phyloP scores from a whole-genome alignment of 345 rosid genomes.

The Brassica napus region DNA sequence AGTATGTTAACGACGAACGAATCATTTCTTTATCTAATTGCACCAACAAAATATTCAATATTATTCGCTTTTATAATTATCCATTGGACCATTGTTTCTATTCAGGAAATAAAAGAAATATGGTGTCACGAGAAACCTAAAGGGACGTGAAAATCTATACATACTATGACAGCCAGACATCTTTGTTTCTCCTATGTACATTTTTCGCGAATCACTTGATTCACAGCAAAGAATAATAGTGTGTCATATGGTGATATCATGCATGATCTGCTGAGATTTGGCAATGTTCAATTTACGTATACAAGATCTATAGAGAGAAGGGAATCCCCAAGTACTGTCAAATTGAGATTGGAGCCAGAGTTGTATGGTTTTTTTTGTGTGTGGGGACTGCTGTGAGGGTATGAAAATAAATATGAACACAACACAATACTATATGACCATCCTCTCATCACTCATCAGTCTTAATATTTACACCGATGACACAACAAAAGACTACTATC shows the following conservation, averaged over 20 bases:
- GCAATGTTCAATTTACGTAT: not conserved
- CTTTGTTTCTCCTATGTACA: constrained; percentile 6
- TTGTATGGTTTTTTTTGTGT: not conserved
- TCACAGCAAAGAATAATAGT: constrained; percentile 4
- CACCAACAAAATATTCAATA: not conserved
- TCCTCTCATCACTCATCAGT: not conserved
- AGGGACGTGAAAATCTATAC: not conserved
- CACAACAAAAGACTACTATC: constrained; percentile 1
- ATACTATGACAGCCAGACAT: not conserved
- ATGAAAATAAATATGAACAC: not conserved
- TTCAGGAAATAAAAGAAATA: not conserved
- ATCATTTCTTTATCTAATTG: not conserved
- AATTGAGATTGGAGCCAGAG: not conserved
- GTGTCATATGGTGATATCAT: constrained; percentile 2
- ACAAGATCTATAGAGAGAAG: not conserved
- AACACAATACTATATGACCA: not conserved
- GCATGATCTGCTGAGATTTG: not conserved
- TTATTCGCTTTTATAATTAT: not conserved
- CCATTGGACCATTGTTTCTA: not conserved
- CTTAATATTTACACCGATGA: not conserved
- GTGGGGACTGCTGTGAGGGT: not conserved
- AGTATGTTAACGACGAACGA: not conserved
- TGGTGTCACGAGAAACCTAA: constrained; percentile 29
- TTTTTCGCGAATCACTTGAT: not conserved
- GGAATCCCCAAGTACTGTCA: not conserved